Evolutionary conservation across 1,284 basidiomycete species (phyloP), one percentile per base, ranked within the genome.

Genomic region (Rhodotorula glutinis): DNA sequence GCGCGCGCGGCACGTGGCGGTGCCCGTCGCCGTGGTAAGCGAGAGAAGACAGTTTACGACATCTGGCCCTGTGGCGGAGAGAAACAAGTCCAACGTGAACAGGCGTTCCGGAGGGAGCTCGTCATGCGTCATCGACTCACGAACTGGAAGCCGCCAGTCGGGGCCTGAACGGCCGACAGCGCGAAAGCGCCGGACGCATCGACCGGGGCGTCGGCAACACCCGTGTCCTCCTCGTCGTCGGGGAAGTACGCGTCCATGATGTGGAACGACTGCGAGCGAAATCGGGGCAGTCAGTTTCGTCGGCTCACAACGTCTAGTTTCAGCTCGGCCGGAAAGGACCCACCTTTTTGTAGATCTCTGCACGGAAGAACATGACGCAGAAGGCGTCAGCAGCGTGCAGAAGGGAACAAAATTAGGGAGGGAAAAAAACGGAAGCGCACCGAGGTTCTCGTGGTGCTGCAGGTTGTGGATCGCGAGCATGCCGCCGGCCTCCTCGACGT

Each of bases 401-500:
- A 25, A n/a, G 25, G 41, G 11, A 41, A 23, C 52, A 23, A 55
- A 23, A 33, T 11, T 11, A 38, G 33, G 11, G n/a, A n/a, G 7
- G 11, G 19, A 29, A 77, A 75, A 90, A 81, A 30, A n/a, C 90
- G 8, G 25, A 92, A 77, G 40, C 43, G 30, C 41, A 63, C 62
- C 52, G 46, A 49, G 27, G 53, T 60, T 99, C 82, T 98, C 95
- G 81, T 98, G 96, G 81, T 96, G 93, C 82, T 99, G 96, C 70
- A 98, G 86, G 81, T 97, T 95, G 85, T 98, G 95, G 79, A 98
- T 97, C 30, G 92, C 89, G 72, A 95, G 86, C 94, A 99, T 98
- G 60, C 96, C 96, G 73, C 96, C 95, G 46, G 94, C 93, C 81
- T 98, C 96, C 80, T 99, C 96, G 57, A 98, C 91, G 76, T 84